Conservation (phyloP, 768 basidiomycete genomes). For the Rhodotorula graminis region DNA sequence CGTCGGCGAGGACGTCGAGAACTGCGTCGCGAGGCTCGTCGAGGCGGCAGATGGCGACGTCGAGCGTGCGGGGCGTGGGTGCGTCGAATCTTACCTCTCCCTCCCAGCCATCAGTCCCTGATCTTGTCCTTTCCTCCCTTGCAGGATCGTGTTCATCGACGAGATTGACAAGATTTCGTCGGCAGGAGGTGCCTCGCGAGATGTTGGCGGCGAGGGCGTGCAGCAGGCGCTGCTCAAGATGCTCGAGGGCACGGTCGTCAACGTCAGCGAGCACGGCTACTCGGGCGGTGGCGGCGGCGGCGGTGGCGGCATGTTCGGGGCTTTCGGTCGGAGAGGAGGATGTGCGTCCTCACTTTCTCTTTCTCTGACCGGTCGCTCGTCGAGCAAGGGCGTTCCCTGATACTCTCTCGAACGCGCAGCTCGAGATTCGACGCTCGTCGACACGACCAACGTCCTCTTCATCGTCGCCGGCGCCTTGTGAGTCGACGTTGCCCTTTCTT, state of each 20-base stretch:
- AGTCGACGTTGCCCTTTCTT: neutral
- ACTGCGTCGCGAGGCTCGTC: constrained; percentile 76
- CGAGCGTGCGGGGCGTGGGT: constrained; percentile 61
- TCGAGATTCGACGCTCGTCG: constrained; percentile 67
- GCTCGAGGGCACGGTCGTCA: constrained; percentile 64
- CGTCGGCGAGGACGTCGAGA: constrained; percentile 95
- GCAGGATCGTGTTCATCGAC: constrained; percentile 79
- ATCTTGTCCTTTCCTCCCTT: accelerated
- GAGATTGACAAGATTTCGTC: constrained; percentile 87
- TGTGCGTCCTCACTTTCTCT: neutral
- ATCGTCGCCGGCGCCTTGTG: constrained; percentile 74
- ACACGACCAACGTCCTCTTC: constrained; percentile 89
- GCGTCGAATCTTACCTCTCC: neutral
- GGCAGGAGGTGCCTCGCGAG: constrained; percentile 54
- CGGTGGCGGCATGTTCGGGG: constrained; percentile 1
- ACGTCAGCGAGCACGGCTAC: constrained; percentile 44
- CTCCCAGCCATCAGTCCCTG: neutral
- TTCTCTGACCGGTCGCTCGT: too few relatives aligned
- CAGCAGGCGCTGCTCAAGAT: constrained; percentile 81
- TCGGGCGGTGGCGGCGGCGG: constrained; percentile 34
- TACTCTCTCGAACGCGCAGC: constrained; percentile 39
- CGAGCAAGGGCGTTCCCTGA: too few relatives aligned
- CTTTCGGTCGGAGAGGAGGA: constrained; percentile 10
- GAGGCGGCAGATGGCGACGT: constrained; percentile 90
- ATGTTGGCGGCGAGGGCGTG: constrained; percentile 93